Percentiles rank a stretch among this genome's conserved stretches.
Evolutionary conservation across 2,329 filamentous ascomycete species (phyloP).

Genomic region (Aspergillus thermomutatus): DNA sequence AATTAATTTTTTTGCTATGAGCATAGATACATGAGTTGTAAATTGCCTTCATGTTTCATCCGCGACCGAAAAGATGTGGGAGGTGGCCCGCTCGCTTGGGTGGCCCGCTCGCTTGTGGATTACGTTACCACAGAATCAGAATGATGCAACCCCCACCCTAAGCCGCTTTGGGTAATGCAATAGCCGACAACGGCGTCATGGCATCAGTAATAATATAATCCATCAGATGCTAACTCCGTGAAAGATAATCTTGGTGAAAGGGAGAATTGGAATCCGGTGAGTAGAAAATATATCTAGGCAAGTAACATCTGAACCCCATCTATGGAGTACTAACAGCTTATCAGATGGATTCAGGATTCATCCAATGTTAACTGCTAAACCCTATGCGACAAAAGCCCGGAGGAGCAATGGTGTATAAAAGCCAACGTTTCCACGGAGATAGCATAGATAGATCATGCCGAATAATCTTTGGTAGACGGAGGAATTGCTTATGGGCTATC

Average conservation of each 20-base stretch:
- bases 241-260: too few species aligned
- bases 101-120: too few species aligned
- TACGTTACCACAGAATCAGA: background rate
- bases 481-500: background rate
- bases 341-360: background rate
- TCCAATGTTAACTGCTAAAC: background rate
- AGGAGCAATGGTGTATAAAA: background rate
- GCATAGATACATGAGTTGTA: too few species aligned
- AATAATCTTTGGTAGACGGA: background rate
- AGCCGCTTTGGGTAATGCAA: constrained; percentile 19
- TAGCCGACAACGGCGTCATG: constrained; percentile 17
- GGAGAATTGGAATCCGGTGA: background rate
- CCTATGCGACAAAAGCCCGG: constrained; percentile 8
- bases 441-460: background rate
- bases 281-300: background rate
- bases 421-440: background rate
- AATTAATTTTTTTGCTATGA: too few species aligned
- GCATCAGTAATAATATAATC: background rate
- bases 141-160: constrained; percentile 30
- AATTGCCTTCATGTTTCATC: too few species aligned
- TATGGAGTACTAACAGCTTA: background rate
- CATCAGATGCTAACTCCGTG: background rate
- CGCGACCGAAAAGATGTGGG: too few species aligned
- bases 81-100: too few species aligned
- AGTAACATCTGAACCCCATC: background rate